phyloP scores from a whole-genome alignment of 495 filamentous ascomycete genomes.

The Podospora sp. region DNA sequence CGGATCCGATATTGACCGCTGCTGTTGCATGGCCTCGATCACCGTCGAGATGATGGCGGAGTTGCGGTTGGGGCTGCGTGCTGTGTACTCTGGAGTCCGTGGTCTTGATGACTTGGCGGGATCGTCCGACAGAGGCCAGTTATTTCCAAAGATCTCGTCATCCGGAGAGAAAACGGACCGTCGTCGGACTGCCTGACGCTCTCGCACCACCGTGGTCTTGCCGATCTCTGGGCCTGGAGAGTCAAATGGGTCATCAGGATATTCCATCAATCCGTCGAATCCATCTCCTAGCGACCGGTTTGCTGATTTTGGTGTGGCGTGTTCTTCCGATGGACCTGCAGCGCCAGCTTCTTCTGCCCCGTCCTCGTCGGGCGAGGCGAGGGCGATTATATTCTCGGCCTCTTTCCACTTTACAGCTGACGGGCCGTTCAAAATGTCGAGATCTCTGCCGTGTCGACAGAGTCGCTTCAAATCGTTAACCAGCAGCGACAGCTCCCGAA shows the following conservation, averaged over 20 bases:
- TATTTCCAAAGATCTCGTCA: constrained; percentile 64
- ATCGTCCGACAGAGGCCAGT: constrained; percentile 46
- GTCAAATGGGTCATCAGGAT: constrained; percentile 39
- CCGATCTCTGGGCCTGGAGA: constrained; percentile 41
- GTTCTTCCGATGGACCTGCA: constrained; percentile 31
- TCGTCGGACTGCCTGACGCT: constrained; percentile 45
- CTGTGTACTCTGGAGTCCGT: constrained; percentile 41
- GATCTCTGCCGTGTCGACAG: constrained; percentile 70
- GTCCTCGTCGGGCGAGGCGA: constrained; percentile 83
- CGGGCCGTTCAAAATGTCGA: constrained; percentile 64
- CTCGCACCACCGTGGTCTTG: constrained; percentile 46
- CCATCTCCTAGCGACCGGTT: constrained; percentile 66
- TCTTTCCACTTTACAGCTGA: constrained; percentile 75
- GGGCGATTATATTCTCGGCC: constrained; percentile 82
- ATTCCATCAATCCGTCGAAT: constrained; percentile 42
- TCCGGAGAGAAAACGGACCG: constrained; percentile 63
- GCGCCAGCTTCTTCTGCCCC: constrained; percentile 39
- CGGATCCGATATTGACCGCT: constrained; percentile 49
- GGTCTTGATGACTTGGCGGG: constrained; percentile 34
- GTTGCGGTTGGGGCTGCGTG: constrained; percentile 32
- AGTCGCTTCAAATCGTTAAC: constrained; percentile 69
- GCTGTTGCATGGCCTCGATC: constrained; percentile 79
- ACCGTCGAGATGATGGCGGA: constrained; percentile 71
- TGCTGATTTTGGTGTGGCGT: constrained; percentile 37
- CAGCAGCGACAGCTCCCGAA: constrained; percentile 78